Evolutionary conservation across 306 rosid genomes (phyloP).

Genomic region (Arachis hypogaea): DNA sequence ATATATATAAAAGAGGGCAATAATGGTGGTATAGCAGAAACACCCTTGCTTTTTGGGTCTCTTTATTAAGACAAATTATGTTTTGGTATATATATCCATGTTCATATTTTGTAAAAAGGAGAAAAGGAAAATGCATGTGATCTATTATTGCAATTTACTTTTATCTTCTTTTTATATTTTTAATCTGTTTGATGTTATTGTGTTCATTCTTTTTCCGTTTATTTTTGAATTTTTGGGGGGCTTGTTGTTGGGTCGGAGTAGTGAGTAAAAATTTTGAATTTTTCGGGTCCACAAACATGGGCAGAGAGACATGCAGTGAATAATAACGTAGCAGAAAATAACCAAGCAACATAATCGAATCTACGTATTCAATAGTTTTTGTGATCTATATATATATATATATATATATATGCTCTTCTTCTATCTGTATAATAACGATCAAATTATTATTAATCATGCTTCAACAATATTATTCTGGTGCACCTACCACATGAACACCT

Average conservation of each 20-base stretch:
- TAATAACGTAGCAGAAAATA: constrained; percentile 31
- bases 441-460: too few species aligned
- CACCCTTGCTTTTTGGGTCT: constrained; percentile 74
- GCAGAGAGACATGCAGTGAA: neutral
- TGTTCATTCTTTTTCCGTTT: too few species aligned
- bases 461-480: too few species aligned
- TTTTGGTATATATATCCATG: neutral
- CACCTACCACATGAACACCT: too few species aligned
- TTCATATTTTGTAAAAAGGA: neutral
- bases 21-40: constrained; percentile 59
- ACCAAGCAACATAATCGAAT: constrained; percentile 17
- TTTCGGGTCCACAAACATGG: constrained; percentile 40
- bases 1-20: too few species aligned
- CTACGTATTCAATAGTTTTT: constrained; percentile 16
- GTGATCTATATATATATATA: neutral
- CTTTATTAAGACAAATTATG: too few species aligned
- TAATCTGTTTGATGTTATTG: neutral
- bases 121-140: neutral
- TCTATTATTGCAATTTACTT: neutral
- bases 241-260: too few species aligned
- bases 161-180: neutral
- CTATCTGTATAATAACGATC: too few species aligned
- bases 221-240: too few species aligned
- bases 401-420: too few species aligned
- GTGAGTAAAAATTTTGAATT: constrained; percentile 36